Evolutionary conservation across 768 basidiomycete species (phyloP), one percentile per base, ranked within the genome.

Genomic region (Phlebiopsis gigantea): DNA sequence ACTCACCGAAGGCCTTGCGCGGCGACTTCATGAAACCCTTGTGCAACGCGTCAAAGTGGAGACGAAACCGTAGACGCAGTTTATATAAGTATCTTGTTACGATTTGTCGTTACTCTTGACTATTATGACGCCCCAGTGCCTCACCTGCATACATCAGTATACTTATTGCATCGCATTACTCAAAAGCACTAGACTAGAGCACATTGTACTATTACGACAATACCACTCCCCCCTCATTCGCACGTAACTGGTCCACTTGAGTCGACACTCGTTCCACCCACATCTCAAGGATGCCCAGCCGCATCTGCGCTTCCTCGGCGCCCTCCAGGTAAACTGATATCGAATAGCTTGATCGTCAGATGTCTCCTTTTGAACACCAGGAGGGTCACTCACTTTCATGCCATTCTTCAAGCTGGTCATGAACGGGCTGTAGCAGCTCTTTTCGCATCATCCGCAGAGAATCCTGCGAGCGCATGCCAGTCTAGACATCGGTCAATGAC

Each of bases 1-100:
- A 57, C 77, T 93, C 49, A 88, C 89, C 0, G 80, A 82, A 5
- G 88, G 87, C 2, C 74, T 92, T 8, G 76, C 80, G 34, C 65
- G 68, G 59, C 75, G 77, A 41, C 75, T 90, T 61, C 70, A 62
- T 55, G 64, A 53, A 46, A 48, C 74, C 17, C 67, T 85, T n/a
- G 68, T 70, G 29, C 62, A 66, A 30, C 57, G 52, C 1, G 51
- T 49, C 42, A 19, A 46, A 34, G 30, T 12, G 26, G 48, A 57
- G 6, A n/a, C 14, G 42, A 26, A 25, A 14, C 25, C 53, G 28
- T 54, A 28, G 26, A 22, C 28, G 15, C 17, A 15, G 22, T 46
- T 47, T 47, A 21, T 22, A 6, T 25, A 14, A 15, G 25, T 4
- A 25, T 26, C 3, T 10, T 26, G 22, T 17, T 24, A 17, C 46